Evolutionary conservation across 2,329 filamentous ascomycete species (phyloP).

Genomic region (Microsporum ferrugineum): DNA sequence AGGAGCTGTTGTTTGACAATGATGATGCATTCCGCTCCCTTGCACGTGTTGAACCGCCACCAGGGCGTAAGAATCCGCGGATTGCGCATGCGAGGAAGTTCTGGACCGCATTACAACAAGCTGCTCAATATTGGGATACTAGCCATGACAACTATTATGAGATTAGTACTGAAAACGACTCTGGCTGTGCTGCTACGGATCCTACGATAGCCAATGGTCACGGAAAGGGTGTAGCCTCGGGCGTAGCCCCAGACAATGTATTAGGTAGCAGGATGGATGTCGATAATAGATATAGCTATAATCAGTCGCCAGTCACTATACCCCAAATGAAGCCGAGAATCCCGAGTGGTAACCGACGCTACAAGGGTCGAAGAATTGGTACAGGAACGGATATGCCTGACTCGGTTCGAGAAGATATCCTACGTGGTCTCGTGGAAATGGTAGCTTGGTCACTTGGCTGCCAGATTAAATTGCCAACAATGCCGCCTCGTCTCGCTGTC

Average conservation of each 20-base stretch:
- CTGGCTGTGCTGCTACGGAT: background rate
- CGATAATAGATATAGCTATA: background rate
- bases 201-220: conserved; percentile 6
- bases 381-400: conserved; percentile 50
- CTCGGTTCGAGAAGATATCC: conserved; percentile 44
- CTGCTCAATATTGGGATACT: conserved; percentile 53
- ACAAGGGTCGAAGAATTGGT: conserved; percentile 49
- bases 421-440: conserved; percentile 47
- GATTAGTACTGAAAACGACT: conserved; percentile 19
- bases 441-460: conserved; percentile 48
- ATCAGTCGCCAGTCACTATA: background rate
- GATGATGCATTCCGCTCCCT: conserved; percentile 48
- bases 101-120: conserved; percentile 47
- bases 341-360: conserved; percentile 24
- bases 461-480: conserved; percentile 38
- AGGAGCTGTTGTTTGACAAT: conserved; percentile 45
- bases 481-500: conserved; percentile 39
- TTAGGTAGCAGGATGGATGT: conserved; percentile 11
- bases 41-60: conserved; percentile 35
- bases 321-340: background rate
- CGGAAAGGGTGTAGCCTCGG: conserved; percentile 8
- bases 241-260: conserved; percentile 12
- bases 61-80: conserved; percentile 36
- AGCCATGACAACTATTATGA: conserved; percentile 47
- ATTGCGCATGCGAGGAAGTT: conserved; percentile 49